These are phyloP conservation scores for Prasinococcaceae sp. DNA, from an alignment of 139 green algal genomes.

Conservation along the genomic window DNA sequence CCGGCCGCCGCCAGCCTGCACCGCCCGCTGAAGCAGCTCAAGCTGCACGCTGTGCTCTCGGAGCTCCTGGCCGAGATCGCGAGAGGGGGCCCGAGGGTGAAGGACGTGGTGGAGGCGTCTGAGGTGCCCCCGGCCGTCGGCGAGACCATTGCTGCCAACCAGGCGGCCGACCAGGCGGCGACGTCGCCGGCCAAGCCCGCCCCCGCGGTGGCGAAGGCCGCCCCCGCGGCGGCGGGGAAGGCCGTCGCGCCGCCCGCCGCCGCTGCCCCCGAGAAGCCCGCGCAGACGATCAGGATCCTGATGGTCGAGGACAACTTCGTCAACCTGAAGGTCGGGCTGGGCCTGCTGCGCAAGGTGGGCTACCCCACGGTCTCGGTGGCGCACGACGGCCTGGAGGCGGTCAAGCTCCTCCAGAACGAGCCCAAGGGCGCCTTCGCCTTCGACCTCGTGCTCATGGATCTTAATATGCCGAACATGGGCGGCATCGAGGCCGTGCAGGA, in stretches of 20 bases:
- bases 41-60: too few species aligned
- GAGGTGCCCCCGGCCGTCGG: too few species aligned
- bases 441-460: slow-evolving; percentile 21
- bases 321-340: slow-evolving; percentile 14
- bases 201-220: too few species aligned
- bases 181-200: too few species aligned
- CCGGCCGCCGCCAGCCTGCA: too few species aligned
- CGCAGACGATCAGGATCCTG: slow-evolving; percentile 6
- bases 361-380: background rate
- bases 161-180: too few species aligned
- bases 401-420: background rate
- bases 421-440: slow-evolving; percentile 2
- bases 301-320: slow-evolving; percentile 15
- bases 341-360: background rate
- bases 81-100: too few species aligned
- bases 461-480: slow-evolving; percentile 19
- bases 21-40: too few species aligned
- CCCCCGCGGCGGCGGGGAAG: background rate
- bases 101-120: too few species aligned
- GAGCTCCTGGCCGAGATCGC: too few species aligned
- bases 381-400: slow-evolving; percentile 8
- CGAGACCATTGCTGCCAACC: too few species aligned
- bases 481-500: slow-evolving; percentile 16
- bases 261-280: background rate
- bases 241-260: background rate